phyloP scores from a whole-genome alignment of 306 rosid genomes.

The Canavalia ensiformis region DNA sequence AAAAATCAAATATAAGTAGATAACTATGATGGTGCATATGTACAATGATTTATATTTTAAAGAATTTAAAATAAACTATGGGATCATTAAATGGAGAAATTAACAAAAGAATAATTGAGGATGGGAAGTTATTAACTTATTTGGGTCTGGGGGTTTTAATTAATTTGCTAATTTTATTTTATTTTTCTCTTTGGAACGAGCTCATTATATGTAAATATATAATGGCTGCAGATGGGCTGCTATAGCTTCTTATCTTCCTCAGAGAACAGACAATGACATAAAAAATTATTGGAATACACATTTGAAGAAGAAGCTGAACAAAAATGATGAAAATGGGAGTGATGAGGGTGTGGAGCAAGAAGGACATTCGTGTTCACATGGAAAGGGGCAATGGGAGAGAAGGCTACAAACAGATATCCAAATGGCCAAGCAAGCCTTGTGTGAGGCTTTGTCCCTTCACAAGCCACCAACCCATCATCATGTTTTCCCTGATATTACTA shows the following conservation, averaged over 20 bases:
- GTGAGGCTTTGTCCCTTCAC: conserved; percentile 85
- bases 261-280: conserved; percentile 74
- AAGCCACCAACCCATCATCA: conserved; percentile 32
- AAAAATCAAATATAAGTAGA: too few species aligned
- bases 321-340: conserved; percentile 33
- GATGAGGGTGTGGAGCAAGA: conserved; percentile 45
- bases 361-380: conserved; percentile 17
- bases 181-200: background rate
- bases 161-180: background rate
- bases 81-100: background rate
- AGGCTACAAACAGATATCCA: conserved; percentile 91
- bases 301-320: conserved; percentile 65
- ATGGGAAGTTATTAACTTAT: background rate
- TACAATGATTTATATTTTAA: too few species aligned
- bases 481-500: conserved; percentile 34
- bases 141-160: background rate
- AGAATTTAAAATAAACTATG: too few species aligned
- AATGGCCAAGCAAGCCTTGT: conserved; percentile 84
- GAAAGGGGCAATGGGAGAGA: conserved; percentile 96
- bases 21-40: too few species aligned
- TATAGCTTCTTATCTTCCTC: conserved; percentile 77
- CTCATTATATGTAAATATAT: background rate
- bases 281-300: conserved; percentile 79
- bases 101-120: background rate
- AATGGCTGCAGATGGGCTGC: conserved; percentile 74